Conservation (phyloP, 73 alveolate species). For the Paramecium sexaurelia region DNA sequence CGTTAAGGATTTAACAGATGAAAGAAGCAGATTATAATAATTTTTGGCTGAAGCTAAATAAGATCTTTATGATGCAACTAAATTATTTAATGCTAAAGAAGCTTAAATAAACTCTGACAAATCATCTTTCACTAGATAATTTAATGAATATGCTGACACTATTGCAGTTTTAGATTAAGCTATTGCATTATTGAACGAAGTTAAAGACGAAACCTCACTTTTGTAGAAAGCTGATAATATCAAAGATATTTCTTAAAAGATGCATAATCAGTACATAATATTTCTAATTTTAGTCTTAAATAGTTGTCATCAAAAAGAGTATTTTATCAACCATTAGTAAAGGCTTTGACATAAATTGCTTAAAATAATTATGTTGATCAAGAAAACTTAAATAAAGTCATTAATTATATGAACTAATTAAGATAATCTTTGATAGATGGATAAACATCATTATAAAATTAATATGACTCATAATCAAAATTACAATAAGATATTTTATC, state of each 20-base stretch:
- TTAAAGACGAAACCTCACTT: slow-evolving; percentile 22
- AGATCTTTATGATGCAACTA: slow-evolving; percentile 49
- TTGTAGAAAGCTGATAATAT: background rate
- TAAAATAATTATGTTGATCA: slow-evolving; percentile 45
- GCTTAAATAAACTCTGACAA: slow-evolving; percentile 18
- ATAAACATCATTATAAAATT: slow-evolving; percentile 19
- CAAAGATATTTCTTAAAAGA: background rate
- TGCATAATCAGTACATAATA: slow-evolving; percentile 5
- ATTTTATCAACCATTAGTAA: slow-evolving; percentile 47
- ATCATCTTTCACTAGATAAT: background rate
- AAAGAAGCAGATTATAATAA: background rate
- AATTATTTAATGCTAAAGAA: slow-evolving; percentile 24
- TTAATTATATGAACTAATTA: background rate
- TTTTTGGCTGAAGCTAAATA: background rate
- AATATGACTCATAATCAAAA: background rate
- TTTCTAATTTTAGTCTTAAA: background rate
- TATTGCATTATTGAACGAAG: slow-evolving; percentile 20
- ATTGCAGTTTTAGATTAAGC: slow-evolving; percentile 45
- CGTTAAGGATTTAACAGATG: background rate
- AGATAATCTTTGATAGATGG: slow-evolving; percentile 53
- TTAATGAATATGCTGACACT: slow-evolving; percentile 15
- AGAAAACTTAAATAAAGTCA: slow-evolving; percentile 52
- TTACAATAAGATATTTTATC: slow-evolving; percentile 1
- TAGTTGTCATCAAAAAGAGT: background rate
- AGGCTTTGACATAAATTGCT: background rate